These are phyloP conservation scores for Epichloe aotearoae DNA, from an alignment of 2,329 filamentous ascomycete genomes.

Conservation along the genomic window DNA sequence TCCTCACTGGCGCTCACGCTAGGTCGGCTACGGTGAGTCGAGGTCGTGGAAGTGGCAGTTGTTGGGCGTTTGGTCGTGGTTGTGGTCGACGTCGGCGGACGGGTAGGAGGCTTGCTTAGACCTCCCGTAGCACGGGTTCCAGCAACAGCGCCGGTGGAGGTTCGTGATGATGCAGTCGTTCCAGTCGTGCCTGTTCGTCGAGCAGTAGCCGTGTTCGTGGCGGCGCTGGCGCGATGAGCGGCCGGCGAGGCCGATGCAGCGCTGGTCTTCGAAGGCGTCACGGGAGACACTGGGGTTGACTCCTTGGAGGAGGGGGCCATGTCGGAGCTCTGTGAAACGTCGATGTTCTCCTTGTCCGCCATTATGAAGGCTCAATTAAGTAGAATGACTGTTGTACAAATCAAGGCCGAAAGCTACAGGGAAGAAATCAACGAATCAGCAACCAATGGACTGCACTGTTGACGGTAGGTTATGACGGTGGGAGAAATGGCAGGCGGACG, in stretches of 20 bases:
- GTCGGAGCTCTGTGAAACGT: constrained; percentile 31
- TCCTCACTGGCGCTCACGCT: constrained; percentile 37
- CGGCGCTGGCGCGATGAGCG: constrained; percentile 23
- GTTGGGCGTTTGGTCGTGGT: constrained; percentile 18
- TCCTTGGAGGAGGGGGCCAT: constrained; percentile 16
- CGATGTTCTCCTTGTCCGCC: constrained; percentile 35
- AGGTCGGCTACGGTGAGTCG: constrained; percentile 32
- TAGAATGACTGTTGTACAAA: neutral
- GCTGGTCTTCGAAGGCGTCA: constrained; percentile 21
- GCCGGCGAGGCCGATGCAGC: constrained; percentile 15
- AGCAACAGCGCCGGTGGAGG: constrained; percentile 3
- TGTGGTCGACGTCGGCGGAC: constrained; percentile 24
- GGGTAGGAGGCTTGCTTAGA: constrained; percentile 35
- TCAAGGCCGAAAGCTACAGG: neutral
- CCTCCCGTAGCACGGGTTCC: constrained; percentile 11
- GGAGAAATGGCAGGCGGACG: neutral
- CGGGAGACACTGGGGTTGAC: constrained; percentile 19
- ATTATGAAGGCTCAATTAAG: constrained; percentile 17
- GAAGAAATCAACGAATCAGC: neutral
- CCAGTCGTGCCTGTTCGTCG: constrained; percentile 20
- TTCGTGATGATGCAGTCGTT: constrained; percentile 12
- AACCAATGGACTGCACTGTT: neutral
- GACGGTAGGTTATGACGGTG: neutral
- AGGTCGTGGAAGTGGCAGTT: constrained; percentile 22
- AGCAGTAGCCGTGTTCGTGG: constrained; percentile 21